These are phyloP conservation scores for Medicago lupulina DNA, from an alignment of 306 rosid species.

Conservation along the genomic window DNA sequence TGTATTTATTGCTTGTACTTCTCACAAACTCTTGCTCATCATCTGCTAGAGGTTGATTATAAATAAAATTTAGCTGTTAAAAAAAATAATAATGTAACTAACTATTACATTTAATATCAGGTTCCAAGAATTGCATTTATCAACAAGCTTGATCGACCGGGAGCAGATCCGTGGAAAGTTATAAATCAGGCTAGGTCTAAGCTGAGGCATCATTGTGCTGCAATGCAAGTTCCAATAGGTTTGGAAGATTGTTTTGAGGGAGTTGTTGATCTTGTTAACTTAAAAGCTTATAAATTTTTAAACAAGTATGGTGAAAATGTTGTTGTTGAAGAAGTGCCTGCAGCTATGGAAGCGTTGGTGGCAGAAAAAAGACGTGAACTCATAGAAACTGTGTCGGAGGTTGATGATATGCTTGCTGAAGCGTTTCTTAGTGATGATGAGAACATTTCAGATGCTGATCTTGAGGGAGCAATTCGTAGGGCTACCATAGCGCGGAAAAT, in stretches of 20 bases:
- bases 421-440: conserved; percentile 76
- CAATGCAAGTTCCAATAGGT: conserved; percentile 93
- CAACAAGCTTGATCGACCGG: conserved; percentile 91
- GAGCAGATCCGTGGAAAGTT: conserved; percentile 97
- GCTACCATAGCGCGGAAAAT: conserved; percentile 82
- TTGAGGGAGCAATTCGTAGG: conserved; percentile 91
- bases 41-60: no score
- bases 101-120: conserved; percentile 35
- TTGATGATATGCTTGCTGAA: conserved; percentile 94
- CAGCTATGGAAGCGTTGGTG: conserved; percentile 74
- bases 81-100: no score
- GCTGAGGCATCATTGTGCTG: conserved; percentile 96
- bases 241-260: conserved; percentile 89
- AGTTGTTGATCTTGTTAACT: conserved; percentile 89
- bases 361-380: conserved; percentile 87
- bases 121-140: conserved; percentile 94
- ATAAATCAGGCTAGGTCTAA: conserved; percentile 91
- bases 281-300: conserved; percentile 75
- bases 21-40: no score
- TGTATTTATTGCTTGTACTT: no score
- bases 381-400: conserved; percentile 87
- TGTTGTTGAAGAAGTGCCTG: not conserved
- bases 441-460: conserved; percentile 76
- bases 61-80: no score
- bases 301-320: conserved; percentile 62